phyloP scores from a whole-genome alignment of 371 early-diverging fungal species.

The Mortierella sp. region DNA sequence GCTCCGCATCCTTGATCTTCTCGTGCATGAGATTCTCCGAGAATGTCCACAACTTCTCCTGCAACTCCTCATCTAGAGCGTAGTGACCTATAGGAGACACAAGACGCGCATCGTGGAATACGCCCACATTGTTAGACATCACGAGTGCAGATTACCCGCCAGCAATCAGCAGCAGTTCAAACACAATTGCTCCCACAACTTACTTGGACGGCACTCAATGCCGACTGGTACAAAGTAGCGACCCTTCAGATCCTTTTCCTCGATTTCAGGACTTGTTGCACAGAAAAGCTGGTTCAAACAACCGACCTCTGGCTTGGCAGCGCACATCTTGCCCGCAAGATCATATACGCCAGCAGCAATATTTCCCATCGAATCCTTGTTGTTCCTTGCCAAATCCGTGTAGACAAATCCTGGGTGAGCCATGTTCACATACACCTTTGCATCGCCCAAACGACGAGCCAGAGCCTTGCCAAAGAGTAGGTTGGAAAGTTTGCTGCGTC shows the following conservation, averaged over 20 bases:
- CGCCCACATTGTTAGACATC: too few species aligned
- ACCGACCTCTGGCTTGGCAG: conserved; percentile 53
- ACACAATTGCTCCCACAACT: too few species aligned
- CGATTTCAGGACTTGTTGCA: conserved; percentile 66
- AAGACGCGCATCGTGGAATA: too few species aligned
- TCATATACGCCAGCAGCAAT: conserved; percentile 16
- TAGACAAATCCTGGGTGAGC: conserved; percentile 49
- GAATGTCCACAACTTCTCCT: conserved; percentile 15
- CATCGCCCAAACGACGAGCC: conserved; percentile 45
- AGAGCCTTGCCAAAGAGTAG: conserved; percentile 68
- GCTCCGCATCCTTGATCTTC: conserved; percentile 5
- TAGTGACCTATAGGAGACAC: conserved; percentile 10
- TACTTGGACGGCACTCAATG: conserved; percentile 42
- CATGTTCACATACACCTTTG: conserved; percentile 42
- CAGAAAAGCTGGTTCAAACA: conserved; percentile 69
- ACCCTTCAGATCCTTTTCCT: conserved; percentile 33
- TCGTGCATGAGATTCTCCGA: conserved; percentile 33
- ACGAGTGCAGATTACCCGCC: too few species aligned
- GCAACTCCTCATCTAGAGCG: conserved; percentile 10
- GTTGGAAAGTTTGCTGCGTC: conserved; percentile 72
- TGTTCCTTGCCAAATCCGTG: conserved; percentile 37
- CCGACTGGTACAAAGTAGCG: conserved; percentile 44
- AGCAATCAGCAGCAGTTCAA: too few species aligned
- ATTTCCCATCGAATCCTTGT: conserved; percentile 26
- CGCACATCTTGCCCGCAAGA: conserved; percentile 30